Evolutionary conservation across 371 early-diverging fungal genomes (phyloP).

Genomic region (Mortierella sp.): DNA sequence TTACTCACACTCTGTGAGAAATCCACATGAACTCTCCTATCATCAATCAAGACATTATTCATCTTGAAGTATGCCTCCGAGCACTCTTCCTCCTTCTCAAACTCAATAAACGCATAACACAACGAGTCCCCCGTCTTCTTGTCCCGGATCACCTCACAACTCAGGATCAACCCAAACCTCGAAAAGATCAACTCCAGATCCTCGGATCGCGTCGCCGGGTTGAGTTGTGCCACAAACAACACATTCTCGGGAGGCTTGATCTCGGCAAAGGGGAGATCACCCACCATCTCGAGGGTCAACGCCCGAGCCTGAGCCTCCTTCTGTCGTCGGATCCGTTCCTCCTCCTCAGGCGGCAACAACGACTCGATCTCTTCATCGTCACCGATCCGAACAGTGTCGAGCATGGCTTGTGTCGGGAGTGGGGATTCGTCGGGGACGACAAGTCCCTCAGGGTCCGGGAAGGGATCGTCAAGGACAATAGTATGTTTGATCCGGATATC

Average conservation of each 20-base stretch:
- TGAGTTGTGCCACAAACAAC: constrained; percentile 96
- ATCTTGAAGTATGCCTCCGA: constrained; percentile 95
- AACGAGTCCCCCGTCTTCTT: constrained; percentile 87
- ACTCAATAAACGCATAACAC: constrained; percentile 97
- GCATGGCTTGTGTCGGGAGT: constrained; percentile 83
- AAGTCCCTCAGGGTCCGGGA: constrained; percentile 86
- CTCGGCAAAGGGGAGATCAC: constrained; percentile 97
- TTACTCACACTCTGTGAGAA: constrained; percentile 97
- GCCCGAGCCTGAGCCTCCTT: constrained; percentile 92
- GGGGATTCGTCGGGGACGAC: constrained; percentile 84
- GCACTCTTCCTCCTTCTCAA: constrained; percentile 87
- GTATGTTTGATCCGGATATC: constrained; percentile 97
- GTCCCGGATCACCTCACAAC: constrained; percentile 95
- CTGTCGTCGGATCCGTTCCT: constrained; percentile 74
- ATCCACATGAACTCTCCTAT: constrained; percentile 97
- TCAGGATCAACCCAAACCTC: constrained; percentile 90
- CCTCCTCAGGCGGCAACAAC: constrained; percentile 76
- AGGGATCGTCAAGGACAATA: constrained; percentile 94
- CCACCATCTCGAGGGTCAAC: constrained; percentile 97
- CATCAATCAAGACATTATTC: constrained; percentile 96
- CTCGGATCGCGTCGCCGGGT: constrained; percentile 93
- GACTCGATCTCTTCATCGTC: constrained; percentile 89
- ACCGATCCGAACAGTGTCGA: constrained; percentile 82
- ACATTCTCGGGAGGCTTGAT: constrained; percentile 98
- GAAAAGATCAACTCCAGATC: constrained; percentile 95